Evolutionary conservation across 768 basidiomycete species (phyloP).

Genomic region (Krasilnikovozyma curviuscula): DNA sequence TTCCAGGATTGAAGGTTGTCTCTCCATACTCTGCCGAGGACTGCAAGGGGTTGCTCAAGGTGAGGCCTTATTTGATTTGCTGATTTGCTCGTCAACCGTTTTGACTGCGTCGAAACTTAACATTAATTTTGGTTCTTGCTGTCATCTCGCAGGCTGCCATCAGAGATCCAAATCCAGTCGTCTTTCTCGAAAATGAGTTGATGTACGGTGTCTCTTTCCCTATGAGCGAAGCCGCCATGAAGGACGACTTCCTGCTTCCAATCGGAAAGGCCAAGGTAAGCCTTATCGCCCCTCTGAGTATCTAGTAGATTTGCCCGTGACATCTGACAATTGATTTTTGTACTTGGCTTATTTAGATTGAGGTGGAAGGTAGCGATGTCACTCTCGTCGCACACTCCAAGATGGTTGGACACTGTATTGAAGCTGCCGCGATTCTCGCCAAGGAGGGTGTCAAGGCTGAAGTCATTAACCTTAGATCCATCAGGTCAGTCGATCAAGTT

Average conservation of each 20-base stretch:
- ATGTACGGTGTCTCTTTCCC: slow-evolving; percentile 95
- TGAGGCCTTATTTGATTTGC: slow-evolving; percentile 22
- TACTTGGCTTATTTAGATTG: too few relatives aligned
- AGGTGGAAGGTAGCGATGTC: slow-evolving; percentile 76
- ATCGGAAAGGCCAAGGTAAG: slow-evolving; percentile 97
- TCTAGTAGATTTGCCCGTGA: too few relatives aligned
- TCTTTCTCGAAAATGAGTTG: slow-evolving; percentile 99
- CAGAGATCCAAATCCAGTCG: slow-evolving; percentile 93
- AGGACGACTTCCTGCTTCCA: slow-evolving; percentile 80
- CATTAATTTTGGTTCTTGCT: too few relatives aligned
- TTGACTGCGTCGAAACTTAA: neutral
- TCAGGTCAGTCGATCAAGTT: neutral
- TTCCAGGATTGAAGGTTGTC: slow-evolving; percentile 94
- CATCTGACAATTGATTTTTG: too few relatives aligned
- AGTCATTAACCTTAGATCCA: slow-evolving; percentile 73
- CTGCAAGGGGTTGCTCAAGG: slow-evolving; percentile 95
- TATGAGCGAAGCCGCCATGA: slow-evolving; percentile 84
- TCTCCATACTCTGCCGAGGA: slow-evolving; percentile 98
- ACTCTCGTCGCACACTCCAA: slow-evolving; percentile 96
- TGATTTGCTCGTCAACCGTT: neutral
- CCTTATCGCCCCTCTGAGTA: too few relatives aligned
- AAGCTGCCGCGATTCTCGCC: slow-evolving; percentile 77
- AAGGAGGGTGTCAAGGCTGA: slow-evolving; percentile 97
- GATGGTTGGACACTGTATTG: slow-evolving; percentile 87
- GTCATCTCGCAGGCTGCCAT: slow-evolving; percentile 52